Percentiles rank a stretch among this genome's conserved stretches.
Conservation (phyloP, 208 protist genomes). For the Leishmania gerbilli region DNA sequence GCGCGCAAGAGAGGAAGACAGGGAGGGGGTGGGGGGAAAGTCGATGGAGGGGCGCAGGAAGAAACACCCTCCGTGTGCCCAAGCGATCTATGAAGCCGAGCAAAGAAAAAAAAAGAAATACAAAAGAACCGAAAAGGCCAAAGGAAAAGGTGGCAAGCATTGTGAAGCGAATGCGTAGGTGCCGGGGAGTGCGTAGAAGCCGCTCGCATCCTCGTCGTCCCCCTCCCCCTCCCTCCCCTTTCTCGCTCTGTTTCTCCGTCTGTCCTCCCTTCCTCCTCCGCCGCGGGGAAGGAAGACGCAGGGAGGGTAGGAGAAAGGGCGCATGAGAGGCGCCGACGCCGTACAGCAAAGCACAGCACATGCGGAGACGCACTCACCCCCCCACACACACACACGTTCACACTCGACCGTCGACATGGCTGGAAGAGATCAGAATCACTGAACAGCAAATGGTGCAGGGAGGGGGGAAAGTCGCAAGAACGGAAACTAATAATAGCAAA, state of each 20-base stretch:
- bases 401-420: no score
- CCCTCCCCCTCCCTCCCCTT: background rate
- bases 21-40: no score
- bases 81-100: background rate
- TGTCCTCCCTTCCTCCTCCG: no score
- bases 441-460: background rate
- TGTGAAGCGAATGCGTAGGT: background rate
- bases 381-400: background rate
- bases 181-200: no score
- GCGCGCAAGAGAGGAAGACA: background rate
- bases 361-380: background rate
- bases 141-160: background rate
- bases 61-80: background rate
- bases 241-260: no score
- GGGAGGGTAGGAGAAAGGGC: background rate
- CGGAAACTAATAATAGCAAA: no score
- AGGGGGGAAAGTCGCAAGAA: background rate
- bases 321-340: background rate
- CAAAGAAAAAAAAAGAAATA: background rate
- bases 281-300: background rate
- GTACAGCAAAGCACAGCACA: background rate
- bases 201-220: background rate
- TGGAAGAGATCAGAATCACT: background rate
- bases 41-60: background rate
- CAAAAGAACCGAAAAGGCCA: background rate